Base-by-base conservation (phyloP, 2,329 filamentous ascomycete genomes). In the Aspergillus felis region DNA sequence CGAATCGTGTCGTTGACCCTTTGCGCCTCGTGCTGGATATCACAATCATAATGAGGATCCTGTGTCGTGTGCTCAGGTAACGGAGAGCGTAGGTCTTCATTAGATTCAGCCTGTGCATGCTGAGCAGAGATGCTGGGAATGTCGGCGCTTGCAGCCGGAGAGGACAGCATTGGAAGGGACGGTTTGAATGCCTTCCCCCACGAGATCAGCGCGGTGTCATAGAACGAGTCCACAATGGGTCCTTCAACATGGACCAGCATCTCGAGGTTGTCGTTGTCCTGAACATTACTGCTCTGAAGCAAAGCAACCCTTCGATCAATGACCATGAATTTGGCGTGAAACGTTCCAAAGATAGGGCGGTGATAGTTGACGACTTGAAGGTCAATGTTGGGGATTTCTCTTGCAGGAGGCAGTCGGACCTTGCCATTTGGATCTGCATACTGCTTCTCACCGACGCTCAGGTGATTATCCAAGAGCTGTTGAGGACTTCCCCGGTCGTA, bases 191-290 rank as follows among this genome's bases (percentile, higher is more conserved):
- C 73, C 58, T 85, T 86, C 61, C 87, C 79, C 89, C 89, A 93
- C 0, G 86, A 88, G 7, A 92, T 80, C 42, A 92, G 70, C 0
- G 87, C 87, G 61, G 87, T 86, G 61, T 93, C 90, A 68, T 91
- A 92, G 25, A 92, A 73, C 1, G 85, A 84, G 64, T 92, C 87
- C 0, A 92, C 89, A 57, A 92, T 89, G 0, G 88, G 84, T 0
- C 90, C 90, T 73, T 92, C 88, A 0, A 91, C 69, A 55, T 90
- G 88, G 2, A 84, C 80, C 82, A 91, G 86, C 89, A 93, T 92
- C 71, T 93, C 90, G 55, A 92, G 59, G 62, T 93, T 93, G 64
- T 90, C 87, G 54, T 91, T 92, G 61, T 91, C 74, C 63, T 83
- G 81, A 51, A 92, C 88, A 66, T 92, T 93, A 70, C 91, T 91